Evolutionary conservation across 768 basidiomycete species (phyloP).

Genomic region (Suillus subalutaceus): DNA sequence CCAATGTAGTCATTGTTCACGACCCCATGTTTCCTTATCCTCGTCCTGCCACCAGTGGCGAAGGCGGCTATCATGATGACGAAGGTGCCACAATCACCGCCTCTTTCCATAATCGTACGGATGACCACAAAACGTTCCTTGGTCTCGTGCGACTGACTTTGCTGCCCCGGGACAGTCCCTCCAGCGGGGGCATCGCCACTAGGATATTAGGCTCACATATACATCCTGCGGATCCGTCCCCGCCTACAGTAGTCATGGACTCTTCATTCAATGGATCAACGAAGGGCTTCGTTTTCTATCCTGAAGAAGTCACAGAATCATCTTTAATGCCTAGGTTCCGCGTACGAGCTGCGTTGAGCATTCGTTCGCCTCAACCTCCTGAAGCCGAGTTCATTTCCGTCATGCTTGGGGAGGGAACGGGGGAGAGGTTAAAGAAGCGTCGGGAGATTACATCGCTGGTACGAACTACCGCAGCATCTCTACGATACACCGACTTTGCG

Average conservation of each 20-base stretch:
- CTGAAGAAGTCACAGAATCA: slow-evolving; percentile 8
- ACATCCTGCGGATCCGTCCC: background rate
- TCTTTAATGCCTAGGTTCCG: slow-evolving; percentile 8
- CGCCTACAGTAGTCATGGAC: slow-evolving; percentile 8
- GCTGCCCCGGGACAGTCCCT: background rate
- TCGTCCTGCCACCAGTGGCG: background rate
- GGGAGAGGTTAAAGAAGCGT: slow-evolving; percentile 8
- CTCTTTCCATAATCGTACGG: slow-evolving; percentile 5
- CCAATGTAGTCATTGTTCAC: slow-evolving; percentile 7
- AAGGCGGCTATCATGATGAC: background rate
- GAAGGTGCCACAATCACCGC: slow-evolving; percentile 6
- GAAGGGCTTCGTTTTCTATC: slow-evolving; percentile 9
- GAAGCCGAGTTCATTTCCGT: slow-evolving; percentile 9
- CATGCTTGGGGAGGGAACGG: slow-evolving; percentile 3
- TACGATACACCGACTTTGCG: slow-evolving; percentile 9
- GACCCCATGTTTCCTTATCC: slow-evolving; percentile 9
- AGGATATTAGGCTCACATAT: slow-evolving; percentile 6
- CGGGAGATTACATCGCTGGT: slow-evolving; percentile 6
- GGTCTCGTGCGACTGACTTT: slow-evolving; percentile 9
- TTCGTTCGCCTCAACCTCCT: slow-evolving; percentile 8
- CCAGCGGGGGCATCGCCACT: slow-evolving; percentile 4
- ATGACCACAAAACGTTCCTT: slow-evolving; percentile 9
- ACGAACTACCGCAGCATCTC: slow-evolving; percentile 4
- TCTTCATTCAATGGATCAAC: slow-evolving; percentile 8
- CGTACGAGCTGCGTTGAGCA: slow-evolving; percentile 1